These are phyloP conservation scores for Yamadazyma mexicana DNA, from an alignment of 1,139 yeast genomes.

Conservation along the genomic window DNA sequence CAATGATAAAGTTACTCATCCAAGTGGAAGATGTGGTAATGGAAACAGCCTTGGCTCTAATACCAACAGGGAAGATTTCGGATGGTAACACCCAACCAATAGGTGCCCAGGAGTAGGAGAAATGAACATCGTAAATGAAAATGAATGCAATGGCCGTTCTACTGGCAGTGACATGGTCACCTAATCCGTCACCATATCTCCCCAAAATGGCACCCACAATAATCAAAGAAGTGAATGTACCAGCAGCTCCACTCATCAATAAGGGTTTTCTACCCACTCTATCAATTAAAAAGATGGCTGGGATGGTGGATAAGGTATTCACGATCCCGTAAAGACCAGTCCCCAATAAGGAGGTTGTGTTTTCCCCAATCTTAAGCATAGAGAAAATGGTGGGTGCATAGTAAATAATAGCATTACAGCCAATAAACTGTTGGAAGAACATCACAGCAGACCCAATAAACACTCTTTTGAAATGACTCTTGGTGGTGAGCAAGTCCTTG, in stretches of 20 bases:
- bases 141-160: constrained; percentile 48
- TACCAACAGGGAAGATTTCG: constrained; percentile 30
- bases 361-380: constrained; percentile 18
- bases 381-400: constrained; percentile 45
- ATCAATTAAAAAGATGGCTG: constrained; percentile 37
- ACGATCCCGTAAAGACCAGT: constrained; percentile 60
- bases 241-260: constrained; percentile 46
- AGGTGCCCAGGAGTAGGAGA: constrained; percentile 35
- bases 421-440: constrained; percentile 68
- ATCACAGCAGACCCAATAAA: constrained; percentile 63
- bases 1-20: constrained; percentile 36
- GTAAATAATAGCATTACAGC: constrained; percentile 72
- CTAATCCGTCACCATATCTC: constrained; percentile 21
- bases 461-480: constrained; percentile 38
- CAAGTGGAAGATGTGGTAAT: constrained; percentile 37
- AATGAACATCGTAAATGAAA: constrained; percentile 30
- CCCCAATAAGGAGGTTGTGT: constrained; percentile 21
- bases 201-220: constrained; percentile 59
- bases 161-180: constrained; percentile 21
- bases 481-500: constrained; percentile 17
- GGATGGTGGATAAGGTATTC: constrained; percentile 51
- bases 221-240: constrained; percentile 24
- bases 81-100: constrained; percentile 48
- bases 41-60: constrained; percentile 28
- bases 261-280: constrained; percentile 46